These are phyloP conservation scores for Naematelia encephala DNA, from an alignment of 768 basidiomycete genomes.

Conservation along the genomic window DNA sequence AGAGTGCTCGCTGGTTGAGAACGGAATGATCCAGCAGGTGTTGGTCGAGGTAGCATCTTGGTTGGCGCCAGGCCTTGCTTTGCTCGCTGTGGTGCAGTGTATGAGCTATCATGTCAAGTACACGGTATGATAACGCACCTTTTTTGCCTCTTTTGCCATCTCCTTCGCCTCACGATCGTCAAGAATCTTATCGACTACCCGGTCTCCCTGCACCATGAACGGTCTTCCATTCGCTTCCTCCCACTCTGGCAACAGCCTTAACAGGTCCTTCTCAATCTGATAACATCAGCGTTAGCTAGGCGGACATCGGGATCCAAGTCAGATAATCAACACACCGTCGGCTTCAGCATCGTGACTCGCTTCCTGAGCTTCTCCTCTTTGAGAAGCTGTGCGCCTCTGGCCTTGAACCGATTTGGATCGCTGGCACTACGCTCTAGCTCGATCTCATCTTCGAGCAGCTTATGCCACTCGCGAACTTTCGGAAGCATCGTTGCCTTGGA, in stretches of 20 bases:
- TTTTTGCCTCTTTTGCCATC: constrained; percentile 74
- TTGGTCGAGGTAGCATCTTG: constrained; percentile 21
- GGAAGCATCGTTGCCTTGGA: constrained; percentile 72
- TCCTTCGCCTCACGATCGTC: constrained; percentile 63
- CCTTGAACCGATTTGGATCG: constrained; percentile 47
- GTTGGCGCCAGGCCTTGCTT: constrained; percentile 35
- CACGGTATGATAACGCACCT: constrained; percentile 39
- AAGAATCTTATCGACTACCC: constrained; percentile 73
- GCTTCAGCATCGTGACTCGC: constrained; percentile 85
- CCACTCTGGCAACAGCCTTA: constrained; percentile 76
- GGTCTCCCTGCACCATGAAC: constrained; percentile 81
- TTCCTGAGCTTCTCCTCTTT: constrained; percentile 98
- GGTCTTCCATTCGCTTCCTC: constrained; percentile 68
- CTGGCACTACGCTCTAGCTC: constrained; percentile 61
- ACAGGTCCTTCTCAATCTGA: constrained; percentile 84
- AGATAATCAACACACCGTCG: constrained; percentile 62
- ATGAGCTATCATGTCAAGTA: not conserved
- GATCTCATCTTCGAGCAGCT: constrained; percentile 83
- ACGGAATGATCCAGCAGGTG: constrained; percentile 13
- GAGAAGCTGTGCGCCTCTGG: constrained; percentile 56
- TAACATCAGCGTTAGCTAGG: not conserved
- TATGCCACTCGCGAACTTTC: constrained; percentile 80
- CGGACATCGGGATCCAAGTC: not conserved
- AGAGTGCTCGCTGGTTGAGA: constrained; percentile 8
- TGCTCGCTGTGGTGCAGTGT: constrained; percentile 18